These are phyloP conservation scores for Fomitopsis palustris DNA, from an alignment of 1,284 basidiomycete species.

Conservation along the genomic window DNA sequence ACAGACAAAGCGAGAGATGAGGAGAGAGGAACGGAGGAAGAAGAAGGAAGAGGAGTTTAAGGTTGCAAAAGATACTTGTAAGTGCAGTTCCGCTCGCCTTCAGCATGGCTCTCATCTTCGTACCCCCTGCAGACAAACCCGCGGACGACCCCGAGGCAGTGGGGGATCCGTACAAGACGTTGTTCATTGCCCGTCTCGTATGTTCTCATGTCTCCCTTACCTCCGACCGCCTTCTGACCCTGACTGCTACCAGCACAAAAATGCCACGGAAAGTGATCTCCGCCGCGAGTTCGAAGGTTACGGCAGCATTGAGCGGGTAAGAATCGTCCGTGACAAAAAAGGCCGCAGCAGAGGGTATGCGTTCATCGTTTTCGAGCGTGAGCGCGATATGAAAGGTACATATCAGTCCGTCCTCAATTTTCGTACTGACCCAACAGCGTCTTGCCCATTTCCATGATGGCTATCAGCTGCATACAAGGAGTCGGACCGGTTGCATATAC, in stretches of 20 bases:
- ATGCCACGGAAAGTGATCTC: constrained; percentile 87
- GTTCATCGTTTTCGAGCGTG: constrained; percentile 96
- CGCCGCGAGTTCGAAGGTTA: constrained; percentile 94
- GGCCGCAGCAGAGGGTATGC: constrained; percentile 90
- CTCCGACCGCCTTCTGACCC: background rate
- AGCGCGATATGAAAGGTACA: constrained; percentile 98
- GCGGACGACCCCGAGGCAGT: constrained; percentile 89
- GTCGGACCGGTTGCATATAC: constrained; percentile 95
- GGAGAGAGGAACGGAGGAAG: constrained; percentile 78
- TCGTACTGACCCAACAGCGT: constrained; percentile 21
- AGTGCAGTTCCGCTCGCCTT: constrained; percentile 26
- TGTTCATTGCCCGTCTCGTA: constrained; percentile 94
- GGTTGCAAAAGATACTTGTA: constrained; percentile 80
- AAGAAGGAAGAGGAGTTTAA: constrained; percentile 79
- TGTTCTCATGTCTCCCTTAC: constrained; percentile 19
- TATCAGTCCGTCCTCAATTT: constrained; percentile 9
- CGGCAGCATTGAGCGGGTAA: constrained; percentile 89
- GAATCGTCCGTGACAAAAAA: constrained; percentile 89
- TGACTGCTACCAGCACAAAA: constrained; percentile 62
- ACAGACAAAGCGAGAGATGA: constrained; percentile 74
- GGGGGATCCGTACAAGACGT: constrained; percentile 97
- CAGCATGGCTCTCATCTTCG: constrained; percentile 5
- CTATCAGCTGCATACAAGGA: constrained; percentile 94
- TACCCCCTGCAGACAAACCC: constrained; percentile 69
- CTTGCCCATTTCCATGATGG: constrained; percentile 16